Conservation (phyloP, 192 early-diverging fungal species). For the Paraglomus occultum region DNA sequence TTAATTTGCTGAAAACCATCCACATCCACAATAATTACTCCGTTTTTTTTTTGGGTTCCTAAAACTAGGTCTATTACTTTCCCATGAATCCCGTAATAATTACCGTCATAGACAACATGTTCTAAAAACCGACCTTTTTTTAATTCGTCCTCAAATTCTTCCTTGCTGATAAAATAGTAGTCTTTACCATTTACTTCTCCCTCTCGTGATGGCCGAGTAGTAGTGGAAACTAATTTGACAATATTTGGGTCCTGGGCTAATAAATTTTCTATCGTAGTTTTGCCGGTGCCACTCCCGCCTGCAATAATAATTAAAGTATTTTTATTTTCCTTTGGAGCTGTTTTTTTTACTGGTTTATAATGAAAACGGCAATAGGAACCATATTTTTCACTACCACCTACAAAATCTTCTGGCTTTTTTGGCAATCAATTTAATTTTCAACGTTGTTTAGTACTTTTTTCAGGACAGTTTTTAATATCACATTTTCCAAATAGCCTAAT, state of each 20-base stretch:
- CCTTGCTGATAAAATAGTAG: slow-evolving; percentile 7
- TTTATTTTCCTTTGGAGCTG: too few relatives aligned
- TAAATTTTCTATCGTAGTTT: too few relatives aligned
- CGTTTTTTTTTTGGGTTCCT: too few relatives aligned
- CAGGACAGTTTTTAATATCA: background rate
- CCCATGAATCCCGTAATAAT: slow-evolving; percentile 1
- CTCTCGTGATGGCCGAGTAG: background rate
- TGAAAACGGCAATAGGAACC: slow-evolving; percentile 1
- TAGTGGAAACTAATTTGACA: background rate
- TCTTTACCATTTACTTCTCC: slow-evolving; percentile 8
- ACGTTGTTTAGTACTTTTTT: background rate
- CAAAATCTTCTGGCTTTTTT: background rate
- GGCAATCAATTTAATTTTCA: slow-evolving; percentile 19
- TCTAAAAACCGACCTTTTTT: background rate
- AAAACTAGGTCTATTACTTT: too few relatives aligned
- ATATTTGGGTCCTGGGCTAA: too few relatives aligned
- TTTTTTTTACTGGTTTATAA: background rate
- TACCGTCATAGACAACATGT: background rate
- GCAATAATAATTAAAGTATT: too few relatives aligned
- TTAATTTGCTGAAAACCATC: too few relatives aligned
- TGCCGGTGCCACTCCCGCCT: too few relatives aligned
- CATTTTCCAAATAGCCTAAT: background rate
- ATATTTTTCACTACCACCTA: slow-evolving; percentile 19
- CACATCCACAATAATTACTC: too few relatives aligned
- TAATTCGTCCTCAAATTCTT: background rate